Evolutionary conservation across 2,329 filamentous ascomycete species (phyloP), one percentile per base, ranked within the genome.

Genomic region (Nothophoma quercina): DNA sequence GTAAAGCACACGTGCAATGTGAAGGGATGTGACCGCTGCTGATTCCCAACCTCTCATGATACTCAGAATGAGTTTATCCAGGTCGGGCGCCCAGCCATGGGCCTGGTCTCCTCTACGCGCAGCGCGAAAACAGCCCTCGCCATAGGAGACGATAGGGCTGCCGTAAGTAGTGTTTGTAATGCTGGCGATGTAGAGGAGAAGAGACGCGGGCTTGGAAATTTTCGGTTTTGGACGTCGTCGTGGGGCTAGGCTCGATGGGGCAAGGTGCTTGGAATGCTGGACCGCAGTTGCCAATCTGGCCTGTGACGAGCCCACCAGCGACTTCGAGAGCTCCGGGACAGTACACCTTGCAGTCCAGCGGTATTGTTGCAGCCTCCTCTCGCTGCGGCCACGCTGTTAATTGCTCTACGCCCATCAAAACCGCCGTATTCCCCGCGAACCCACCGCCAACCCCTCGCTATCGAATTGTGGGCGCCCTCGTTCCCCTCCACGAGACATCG

Each of bases 21-120:
- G 26, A 39, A 41, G 16, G 52, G 51, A 77, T 85, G 84, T 88
- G 80, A 86, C 85, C 86, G 80, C 85, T 82, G 83, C 86, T 88
- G 86, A 88, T 88, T 88, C 86, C 86, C 81, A 82, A 79, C 76
- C 81, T 82, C 77, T 88, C 85, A 81, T 75, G 75, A 81, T 79
- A 76, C 79, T 83, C 82, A 75, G 75, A 84, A 86, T 77, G 83
- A 83, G 80, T 69, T 55, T 78, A 81, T 86, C 84, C 83, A 86
- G 82, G 77, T 77, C 83, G 82, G 86, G 86, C 84, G 86, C 86
- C 86, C 86, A 88, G 86, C 85, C 80, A 87, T 83, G 84, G 85
- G 85, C 82, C 65, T 67, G 66, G 64, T 78, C 79, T 78, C 60
- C 65, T 88, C 84, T 88, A 76, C 85, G 85, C 85, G 72, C 84